These are phyloP conservation scores for Pseudonitzschia delicatissima DNA, from an alignment of 108 stramenopile species.

Conservation along the genomic window DNA sequence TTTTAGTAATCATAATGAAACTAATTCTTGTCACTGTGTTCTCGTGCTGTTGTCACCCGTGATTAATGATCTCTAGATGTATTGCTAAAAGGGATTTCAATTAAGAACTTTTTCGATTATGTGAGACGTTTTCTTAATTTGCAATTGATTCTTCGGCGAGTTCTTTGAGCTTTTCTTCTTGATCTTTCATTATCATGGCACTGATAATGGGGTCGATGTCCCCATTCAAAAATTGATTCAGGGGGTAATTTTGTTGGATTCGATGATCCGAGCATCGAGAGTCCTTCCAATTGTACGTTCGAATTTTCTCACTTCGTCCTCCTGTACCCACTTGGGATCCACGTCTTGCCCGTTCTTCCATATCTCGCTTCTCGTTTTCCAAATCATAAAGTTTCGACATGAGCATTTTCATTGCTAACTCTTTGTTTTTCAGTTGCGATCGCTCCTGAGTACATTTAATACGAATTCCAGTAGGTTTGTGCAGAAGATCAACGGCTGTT, in stretches of 20 bases:
- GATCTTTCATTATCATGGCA: slow-evolving; percentile 78
- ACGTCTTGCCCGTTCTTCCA: slow-evolving; percentile 73
- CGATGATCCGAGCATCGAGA: slow-evolving; percentile 94
- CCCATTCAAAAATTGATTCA: slow-evolving; percentile 69
- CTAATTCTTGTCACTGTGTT: no score
- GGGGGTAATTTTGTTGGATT: slow-evolving; percentile 81
- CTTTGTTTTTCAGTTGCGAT: slow-evolving; percentile 94
- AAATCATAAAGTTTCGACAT: slow-evolving; percentile 84
- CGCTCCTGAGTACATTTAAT: slow-evolving; percentile 97
- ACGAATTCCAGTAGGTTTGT: slow-evolving; percentile 94
- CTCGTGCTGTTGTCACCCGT: no score
- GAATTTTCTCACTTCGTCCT: slow-evolving; percentile 91
- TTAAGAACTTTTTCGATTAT: no score
- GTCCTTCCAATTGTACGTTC: slow-evolving; percentile 99
- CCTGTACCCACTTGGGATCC: slow-evolving; percentile 93
- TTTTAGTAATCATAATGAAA: no score
- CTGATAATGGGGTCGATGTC: slow-evolving; percentile 77
- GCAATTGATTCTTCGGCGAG: slow-evolving; percentile 5
- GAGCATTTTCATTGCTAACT: slow-evolving; percentile 93
- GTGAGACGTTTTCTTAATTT: no score
- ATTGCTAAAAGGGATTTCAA: no score
- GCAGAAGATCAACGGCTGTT: slow-evolving; percentile 92
- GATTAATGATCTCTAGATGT: no score
- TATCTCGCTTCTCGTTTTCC: slow-evolving; percentile 81
- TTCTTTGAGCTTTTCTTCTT: slow-evolving; percentile 67